A percentile compares a stretch with the other conserved stretches of the same genome.
These are phyloP conservation scores for Xylaria acuta DNA, from an alignment of 495 filamentous ascomycete genomes.

Conservation along the genomic window DNA sequence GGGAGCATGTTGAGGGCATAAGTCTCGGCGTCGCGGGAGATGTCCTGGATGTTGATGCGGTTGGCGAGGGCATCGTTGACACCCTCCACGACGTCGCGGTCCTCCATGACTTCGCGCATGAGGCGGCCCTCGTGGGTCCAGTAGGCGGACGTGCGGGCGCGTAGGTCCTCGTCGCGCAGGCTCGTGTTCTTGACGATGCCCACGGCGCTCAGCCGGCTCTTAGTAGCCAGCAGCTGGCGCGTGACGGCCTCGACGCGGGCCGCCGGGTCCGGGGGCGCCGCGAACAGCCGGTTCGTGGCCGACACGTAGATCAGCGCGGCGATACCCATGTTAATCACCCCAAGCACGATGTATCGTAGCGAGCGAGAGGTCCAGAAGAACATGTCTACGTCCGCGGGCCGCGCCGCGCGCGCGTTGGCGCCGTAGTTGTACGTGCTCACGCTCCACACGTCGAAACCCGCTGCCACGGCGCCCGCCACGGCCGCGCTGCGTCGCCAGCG, in stretches of 20 bases:
- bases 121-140: constrained; percentile 61
- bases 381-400: constrained; percentile 64
- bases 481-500: constrained; percentile 76
- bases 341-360: constrained; percentile 64
- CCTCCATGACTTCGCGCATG: constrained; percentile 66
- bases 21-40: constrained; percentile 60
- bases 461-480: constrained; percentile 64
- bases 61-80: constrained; percentile 61
- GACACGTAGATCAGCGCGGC: constrained; percentile 72
- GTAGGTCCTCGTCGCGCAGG: constrained; percentile 57
- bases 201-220: constrained; percentile 55
- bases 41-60: constrained; percentile 55
- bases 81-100: constrained; percentile 63
- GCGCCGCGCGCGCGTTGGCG: constrained; percentile 62
- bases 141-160: constrained; percentile 51
- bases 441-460: constrained; percentile 68
- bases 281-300: constrained; percentile 72
- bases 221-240: constrained; percentile 45
- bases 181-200: constrained; percentile 65
- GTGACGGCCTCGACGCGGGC: constrained; percentile 54
- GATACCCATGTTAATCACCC: constrained; percentile 64
- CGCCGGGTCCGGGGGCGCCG: constrained; percentile 49
- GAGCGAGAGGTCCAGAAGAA: constrained; percentile 73
- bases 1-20: constrained; percentile 57
- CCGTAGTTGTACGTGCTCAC: constrained; percentile 64